A percentile compares a stretch with the other conserved stretches of the same genome.
Evolutionary conservation across 345 rosid genomes (phyloP).

Genomic region (Ceriops decandra): DNA sequence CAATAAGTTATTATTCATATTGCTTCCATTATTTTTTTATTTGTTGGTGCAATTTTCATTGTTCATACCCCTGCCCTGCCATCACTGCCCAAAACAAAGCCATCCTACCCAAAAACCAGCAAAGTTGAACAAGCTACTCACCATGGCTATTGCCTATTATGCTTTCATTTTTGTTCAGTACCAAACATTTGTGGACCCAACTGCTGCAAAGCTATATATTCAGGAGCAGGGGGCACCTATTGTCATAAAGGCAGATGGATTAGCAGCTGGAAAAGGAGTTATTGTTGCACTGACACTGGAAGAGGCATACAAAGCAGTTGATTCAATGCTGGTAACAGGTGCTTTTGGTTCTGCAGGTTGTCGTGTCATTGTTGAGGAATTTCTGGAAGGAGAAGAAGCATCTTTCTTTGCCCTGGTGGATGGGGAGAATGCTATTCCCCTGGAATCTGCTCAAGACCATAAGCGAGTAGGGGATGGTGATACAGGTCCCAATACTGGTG

Average conservation of each 20-base stretch:
- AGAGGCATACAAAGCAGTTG: slow-evolving; percentile 84
- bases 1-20: background rate
- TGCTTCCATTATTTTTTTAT: background rate
- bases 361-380: slow-evolving; percentile 71
- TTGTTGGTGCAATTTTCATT: no score
- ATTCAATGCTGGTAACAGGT: slow-evolving; percentile 76
- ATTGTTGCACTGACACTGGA: slow-evolving; percentile 71
- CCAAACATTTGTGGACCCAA: slow-evolving; percentile 58
- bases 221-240: slow-evolving; percentile 78
- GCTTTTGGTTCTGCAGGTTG: slow-evolving; percentile 87
- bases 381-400: slow-evolving; percentile 91
- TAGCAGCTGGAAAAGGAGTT: slow-evolving; percentile 98
- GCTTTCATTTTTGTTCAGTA: slow-evolving; percentile 42
- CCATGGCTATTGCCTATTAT: background rate
- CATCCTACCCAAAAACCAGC: no score
- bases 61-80: no score
- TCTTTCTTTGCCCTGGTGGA: slow-evolving; percentile 91
- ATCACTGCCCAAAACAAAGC: no score
- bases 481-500: slow-evolving; percentile 93
- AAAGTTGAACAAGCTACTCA: background rate
- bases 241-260: slow-evolving; percentile 88
- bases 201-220: slow-evolving; percentile 65
- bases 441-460: slow-evolving; percentile 95
- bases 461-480: slow-evolving; percentile 98
- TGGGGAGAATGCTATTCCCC: slow-evolving; percentile 86